Conservation (phyloP, 2,329 filamentous ascomycete species). For the Cercospora sesami region DNA sequence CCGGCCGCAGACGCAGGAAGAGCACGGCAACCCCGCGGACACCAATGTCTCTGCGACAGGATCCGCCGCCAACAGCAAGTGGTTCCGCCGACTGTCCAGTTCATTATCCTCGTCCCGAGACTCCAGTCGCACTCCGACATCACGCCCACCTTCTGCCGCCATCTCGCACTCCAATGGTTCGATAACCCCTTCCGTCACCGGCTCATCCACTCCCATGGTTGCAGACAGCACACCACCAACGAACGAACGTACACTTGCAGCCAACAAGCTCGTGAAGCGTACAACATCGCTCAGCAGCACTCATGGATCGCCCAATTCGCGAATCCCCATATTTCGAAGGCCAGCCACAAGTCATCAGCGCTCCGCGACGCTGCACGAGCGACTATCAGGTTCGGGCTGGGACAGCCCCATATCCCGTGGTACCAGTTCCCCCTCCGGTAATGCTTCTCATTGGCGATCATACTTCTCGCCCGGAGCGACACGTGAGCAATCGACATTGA, state of each 20-base stretch:
- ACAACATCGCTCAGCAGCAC: slow-evolving; percentile 58
- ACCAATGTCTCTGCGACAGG: slow-evolving; percentile 15
- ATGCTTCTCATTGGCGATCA: slow-evolving; percentile 36
- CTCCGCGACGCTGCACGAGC: slow-evolving; percentile 64
- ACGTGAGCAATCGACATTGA: slow-evolving; percentile 19
- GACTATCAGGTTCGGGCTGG: slow-evolving; percentile 16
- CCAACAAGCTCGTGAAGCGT: slow-evolving; percentile 78
- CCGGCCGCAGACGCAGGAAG: slow-evolving; percentile 9
- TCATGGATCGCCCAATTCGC: slow-evolving; percentile 54
- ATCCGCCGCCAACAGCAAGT: slow-evolving; percentile 40
- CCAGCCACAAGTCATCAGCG: slow-evolving; percentile 79
- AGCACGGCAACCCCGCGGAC: slow-evolving; percentile 11
- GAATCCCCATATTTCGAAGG: slow-evolving; percentile 66
- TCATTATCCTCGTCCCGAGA: slow-evolving; percentile 37
- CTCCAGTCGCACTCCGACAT: slow-evolving; percentile 55
- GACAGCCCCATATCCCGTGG: slow-evolving; percentile 22
- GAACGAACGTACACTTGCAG: slow-evolving; percentile 47
- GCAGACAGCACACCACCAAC: slow-evolving; percentile 37
- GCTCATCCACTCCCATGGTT: slow-evolving; percentile 65
- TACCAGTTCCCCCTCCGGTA: slow-evolving; percentile 21
- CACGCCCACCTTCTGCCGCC: slow-evolving; percentile 65
- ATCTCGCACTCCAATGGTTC: slow-evolving; percentile 58
- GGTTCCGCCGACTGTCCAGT: slow-evolving; percentile 69
- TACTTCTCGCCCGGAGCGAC: slow-evolving; percentile 39
- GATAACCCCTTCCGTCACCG: slow-evolving; percentile 47